These are phyloP conservation scores for Aspergillus mulundensis DNA, from an alignment of 495 filamentous ascomycete species.

Conservation along the genomic window DNA sequence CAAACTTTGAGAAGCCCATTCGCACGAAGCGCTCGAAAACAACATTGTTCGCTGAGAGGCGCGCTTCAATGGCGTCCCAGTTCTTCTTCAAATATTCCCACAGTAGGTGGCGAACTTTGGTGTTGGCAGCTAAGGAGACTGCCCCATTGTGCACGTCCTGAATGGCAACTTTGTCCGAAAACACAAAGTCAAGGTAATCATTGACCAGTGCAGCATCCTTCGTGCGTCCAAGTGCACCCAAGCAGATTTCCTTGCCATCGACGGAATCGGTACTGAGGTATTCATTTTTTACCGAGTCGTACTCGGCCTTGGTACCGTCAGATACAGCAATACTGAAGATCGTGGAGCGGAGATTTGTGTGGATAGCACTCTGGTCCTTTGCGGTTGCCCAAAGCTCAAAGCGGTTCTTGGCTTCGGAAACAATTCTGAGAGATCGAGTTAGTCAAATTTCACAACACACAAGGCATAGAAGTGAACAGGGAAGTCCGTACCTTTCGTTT, in stretches of 20 bases:
- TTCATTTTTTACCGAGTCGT: slow-evolving; percentile 74
- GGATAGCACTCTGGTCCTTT: slow-evolving; percentile 61
- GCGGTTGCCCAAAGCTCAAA: slow-evolving; percentile 72
- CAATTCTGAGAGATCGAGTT: slow-evolving; percentile 45
- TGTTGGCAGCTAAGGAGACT: slow-evolving; percentile 65
- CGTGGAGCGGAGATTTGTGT: slow-evolving; percentile 72
- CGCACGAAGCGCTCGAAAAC: slow-evolving; percentile 84
- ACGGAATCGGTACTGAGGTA: slow-evolving; percentile 76
- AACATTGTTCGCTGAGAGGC: slow-evolving; percentile 74
- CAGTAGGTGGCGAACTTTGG: slow-evolving; percentile 60
- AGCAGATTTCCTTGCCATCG: slow-evolving; percentile 83
- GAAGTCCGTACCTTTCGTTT: slow-evolving; percentile 59
- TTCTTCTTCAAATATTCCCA: slow-evolving; percentile 83
- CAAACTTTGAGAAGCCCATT: slow-evolving; percentile 70
- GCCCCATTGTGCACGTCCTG: slow-evolving; percentile 86
- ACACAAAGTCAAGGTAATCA: slow-evolving; percentile 71
- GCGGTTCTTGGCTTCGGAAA: slow-evolving; percentile 64
- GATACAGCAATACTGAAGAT: slow-evolving; percentile 77
- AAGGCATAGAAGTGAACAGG: neutral
- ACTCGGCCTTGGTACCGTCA: slow-evolving; percentile 60
- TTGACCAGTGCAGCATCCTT: slow-evolving; percentile 63
- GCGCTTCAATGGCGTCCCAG: slow-evolving; percentile 64
- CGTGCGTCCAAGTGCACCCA: slow-evolving; percentile 71
- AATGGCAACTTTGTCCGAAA: slow-evolving; percentile 68
- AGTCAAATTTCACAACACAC: slow-evolving; percentile 18